Percentiles rank a stretch among this genome's conserved stretches.
These are phyloP conservation scores for Tausonia pullulans DNA, from an alignment of 1,284 basidiomycete species.

Conservation along the genomic window DNA sequence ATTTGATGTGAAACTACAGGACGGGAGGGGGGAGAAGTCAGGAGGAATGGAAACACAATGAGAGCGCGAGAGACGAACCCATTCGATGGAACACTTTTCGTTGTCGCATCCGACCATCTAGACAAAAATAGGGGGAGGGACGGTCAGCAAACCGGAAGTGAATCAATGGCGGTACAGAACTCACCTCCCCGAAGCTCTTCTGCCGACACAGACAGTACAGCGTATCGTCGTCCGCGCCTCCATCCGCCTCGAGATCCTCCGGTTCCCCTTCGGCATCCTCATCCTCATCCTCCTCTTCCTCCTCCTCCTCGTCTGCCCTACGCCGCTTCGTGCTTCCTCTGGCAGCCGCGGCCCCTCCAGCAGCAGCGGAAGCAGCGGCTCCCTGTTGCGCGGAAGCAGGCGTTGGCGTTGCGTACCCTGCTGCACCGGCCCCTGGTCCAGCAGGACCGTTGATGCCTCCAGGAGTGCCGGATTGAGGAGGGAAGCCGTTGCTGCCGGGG, in stretches of 20 bases:
- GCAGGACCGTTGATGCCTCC: background rate
- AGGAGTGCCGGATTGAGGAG: background rate
- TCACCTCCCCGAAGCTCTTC: conserved; percentile 13
- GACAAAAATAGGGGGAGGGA: background rate
- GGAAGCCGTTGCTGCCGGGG: background rate
- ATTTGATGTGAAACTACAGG: conserved; percentile 15
- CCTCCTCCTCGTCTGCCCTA: background rate
- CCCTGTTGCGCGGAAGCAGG: background rate
- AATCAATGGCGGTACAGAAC: background rate
- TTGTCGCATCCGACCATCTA: conserved; percentile 18
- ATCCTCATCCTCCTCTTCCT: conserved; percentile 4
- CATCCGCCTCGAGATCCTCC: conserved; percentile 2
- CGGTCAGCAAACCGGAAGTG: background rate
- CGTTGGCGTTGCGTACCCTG: too few relatives aligned
- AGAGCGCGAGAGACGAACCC: conserved; percentile 4
- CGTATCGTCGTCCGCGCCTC: conserved; percentile 12
- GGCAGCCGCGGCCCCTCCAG: background rate
- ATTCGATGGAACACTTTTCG: conserved; percentile 15
- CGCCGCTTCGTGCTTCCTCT: background rate
- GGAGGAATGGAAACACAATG: background rate
- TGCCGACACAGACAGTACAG: conserved; percentile 15
- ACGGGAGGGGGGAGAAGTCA: background rate
- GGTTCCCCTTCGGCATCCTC: background rate
- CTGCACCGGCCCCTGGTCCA: background rate
- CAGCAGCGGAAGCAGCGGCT: background rate